phyloP scores from a whole-genome alignment of 192 early-diverging fungal species.

The Phlyctochytrium bullatum region DNA sequence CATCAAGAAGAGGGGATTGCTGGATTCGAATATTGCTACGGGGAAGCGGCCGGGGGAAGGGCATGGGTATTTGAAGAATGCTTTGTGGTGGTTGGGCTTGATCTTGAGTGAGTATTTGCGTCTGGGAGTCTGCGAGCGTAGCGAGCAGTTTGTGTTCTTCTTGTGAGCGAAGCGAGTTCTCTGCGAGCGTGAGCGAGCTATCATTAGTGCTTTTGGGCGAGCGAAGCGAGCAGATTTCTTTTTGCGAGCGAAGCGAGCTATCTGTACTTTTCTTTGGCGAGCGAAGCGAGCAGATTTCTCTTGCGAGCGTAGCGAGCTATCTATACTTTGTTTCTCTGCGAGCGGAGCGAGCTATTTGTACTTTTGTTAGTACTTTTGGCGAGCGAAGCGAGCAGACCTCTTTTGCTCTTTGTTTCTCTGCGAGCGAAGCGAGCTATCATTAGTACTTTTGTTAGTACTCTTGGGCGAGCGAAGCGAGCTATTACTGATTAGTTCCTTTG shows the following conservation, averaged over 20 bases:
- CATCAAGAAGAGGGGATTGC: constrained; percentile 90
- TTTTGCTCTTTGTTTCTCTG: not conserved
- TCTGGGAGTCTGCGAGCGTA: not conserved
- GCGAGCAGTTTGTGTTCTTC: not conserved
- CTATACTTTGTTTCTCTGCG: not conserved
- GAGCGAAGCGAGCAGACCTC: not conserved
- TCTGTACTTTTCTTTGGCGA: not conserved
- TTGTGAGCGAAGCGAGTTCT: not conserved
- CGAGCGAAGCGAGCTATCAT: not conserved
- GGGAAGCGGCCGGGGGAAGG: constrained; percentile 39
- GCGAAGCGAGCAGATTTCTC: not conserved
- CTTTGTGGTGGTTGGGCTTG: constrained; percentile 93
- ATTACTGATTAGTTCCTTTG: not conserved
- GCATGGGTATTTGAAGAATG: constrained; percentile 82
- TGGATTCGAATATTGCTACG: constrained; percentile 46
- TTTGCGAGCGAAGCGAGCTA: not conserved
- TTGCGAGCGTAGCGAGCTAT: not conserved
- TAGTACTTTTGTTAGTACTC: not conserved
- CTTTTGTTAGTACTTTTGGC: not conserved
- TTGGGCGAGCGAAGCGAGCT: not conserved
- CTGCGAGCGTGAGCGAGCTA: not conserved
- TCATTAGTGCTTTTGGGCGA: not conserved
- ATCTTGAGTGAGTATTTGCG: constrained; percentile 56
- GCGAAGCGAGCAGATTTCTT: not conserved
- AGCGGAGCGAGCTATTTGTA: not conserved